Base-by-base conservation (phyloP, 2,329 filamentous ascomycete species). In the Sporothrix pallida region DNA sequence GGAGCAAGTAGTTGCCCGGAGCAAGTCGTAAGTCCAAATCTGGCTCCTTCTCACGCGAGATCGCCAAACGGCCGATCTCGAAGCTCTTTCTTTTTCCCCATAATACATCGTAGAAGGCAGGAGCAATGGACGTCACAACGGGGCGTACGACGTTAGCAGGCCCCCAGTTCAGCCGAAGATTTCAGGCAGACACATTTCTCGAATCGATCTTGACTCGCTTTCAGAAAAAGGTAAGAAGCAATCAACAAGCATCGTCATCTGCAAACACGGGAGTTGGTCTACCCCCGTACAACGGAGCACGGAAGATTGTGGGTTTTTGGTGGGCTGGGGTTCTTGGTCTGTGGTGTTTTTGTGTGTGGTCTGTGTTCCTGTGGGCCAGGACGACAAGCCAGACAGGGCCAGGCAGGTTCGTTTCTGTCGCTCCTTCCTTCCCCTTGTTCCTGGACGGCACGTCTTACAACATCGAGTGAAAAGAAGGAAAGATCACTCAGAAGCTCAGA, bases 141-240 rank as follows among this genome's bases (percentile, higher is more conserved):
- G 63, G 44, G 63, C 63, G 63, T 67, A 50, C 69, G 42, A 71
- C 37, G n/a, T 2, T 44, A 9, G 67, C 42, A 12, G 15, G 17
- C 13, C 12, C 50, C 67, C 44, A 67, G 44, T 50, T 50, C 20
- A 26, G 63, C 46, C 63, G 12, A 54, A 70, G 17, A 23, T 44
- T 58, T 17, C 67, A 70, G 67, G 67, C 67, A 70, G 67, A 58
- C 26, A 23, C 67, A 70, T 58, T 46, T 70, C 52, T 37, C 4
- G 15, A 26, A 2, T 26, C 37, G 20, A 48, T 48, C 9, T 67
- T 31, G 63, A 23, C 63, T 67, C 20, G 3, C 37, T 23, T n/a
- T 48, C 44, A 48, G 46, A 48, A n/a, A 44, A n/a, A 56, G 23
- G 8, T 23, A 26, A 26, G 12, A 17, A 60, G 4, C 20, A 56